These are phyloP conservation scores for Forsythia suspensa DNA, from an alignment of 257 asterid species.

Conservation along the genomic window DNA sequence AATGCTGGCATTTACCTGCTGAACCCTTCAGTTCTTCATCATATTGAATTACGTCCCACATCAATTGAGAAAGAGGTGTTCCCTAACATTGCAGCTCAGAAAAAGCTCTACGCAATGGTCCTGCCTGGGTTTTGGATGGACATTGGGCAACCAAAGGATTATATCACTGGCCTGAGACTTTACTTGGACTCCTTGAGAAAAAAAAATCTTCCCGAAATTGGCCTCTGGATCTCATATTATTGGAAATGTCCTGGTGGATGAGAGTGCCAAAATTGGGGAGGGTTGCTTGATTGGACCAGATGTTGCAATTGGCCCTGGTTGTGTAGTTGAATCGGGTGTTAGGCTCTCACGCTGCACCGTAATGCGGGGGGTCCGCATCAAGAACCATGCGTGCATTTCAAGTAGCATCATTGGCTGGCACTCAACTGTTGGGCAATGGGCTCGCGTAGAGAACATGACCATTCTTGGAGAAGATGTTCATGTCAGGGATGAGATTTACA, in stretches of 20 bases:
- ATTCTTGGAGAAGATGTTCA: constrained; percentile 86
- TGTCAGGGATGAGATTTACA: constrained; percentile 77
- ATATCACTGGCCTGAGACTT: constrained; percentile 73
- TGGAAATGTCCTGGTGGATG: constrained; percentile 77
- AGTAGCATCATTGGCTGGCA: constrained; percentile 93
- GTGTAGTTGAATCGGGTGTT: constrained; percentile 80
- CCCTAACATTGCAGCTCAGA: constrained; percentile 71
- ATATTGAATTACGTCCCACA: constrained; percentile 73
- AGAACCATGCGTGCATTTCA: constrained; percentile 75
- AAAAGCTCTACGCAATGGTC: constrained; percentile 75
- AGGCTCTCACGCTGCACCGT: constrained; percentile 85
- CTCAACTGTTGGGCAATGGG: constrained; percentile 89
- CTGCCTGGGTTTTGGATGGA: constrained; percentile 95
- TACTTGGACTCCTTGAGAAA: constrained; percentile 70
- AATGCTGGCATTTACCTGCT: constrained; percentile 87
- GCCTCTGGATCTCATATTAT: constrained; percentile 60
- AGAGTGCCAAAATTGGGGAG: constrained; percentile 73
- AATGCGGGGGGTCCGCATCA: constrained; percentile 81
- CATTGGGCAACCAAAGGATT: constrained; percentile 92
- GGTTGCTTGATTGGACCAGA: constrained; percentile 93
- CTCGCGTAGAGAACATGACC: constrained; percentile 92
- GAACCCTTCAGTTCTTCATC: constrained; percentile 77
- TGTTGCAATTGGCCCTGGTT: constrained; percentile 84
- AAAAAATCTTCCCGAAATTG: constrained; percentile 58
- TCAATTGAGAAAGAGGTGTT: constrained; percentile 89